A percentile compares a stretch with the other conserved stretches of the same genome.
These are phyloP conservation scores for Phytophthora citrophthora DNA, from an alignment of 352 stramenopile species.

Conservation along the genomic window DNA sequence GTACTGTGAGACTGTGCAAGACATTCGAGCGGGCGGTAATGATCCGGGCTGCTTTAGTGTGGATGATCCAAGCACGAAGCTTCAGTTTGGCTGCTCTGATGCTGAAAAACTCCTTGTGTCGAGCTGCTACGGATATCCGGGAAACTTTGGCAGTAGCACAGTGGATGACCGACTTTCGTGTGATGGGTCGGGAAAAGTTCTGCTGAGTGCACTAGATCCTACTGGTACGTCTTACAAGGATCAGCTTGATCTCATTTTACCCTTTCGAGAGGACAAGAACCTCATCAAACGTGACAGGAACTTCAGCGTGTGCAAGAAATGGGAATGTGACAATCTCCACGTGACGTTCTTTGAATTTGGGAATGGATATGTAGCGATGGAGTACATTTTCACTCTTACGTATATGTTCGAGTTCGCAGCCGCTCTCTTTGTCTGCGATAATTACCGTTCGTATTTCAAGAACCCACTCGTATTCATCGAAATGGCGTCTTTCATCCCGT, in stretches of 20 bases:
- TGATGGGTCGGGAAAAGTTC: slow-evolving; percentile 27
- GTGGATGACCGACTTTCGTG: slow-evolving; percentile 54
- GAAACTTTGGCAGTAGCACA: slow-evolving; percentile 58
- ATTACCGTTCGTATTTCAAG: slow-evolving; percentile 59
- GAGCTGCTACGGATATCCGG: slow-evolving; percentile 59
- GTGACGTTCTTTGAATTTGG: slow-evolving; percentile 78
- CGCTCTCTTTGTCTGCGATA: slow-evolving; percentile 44
- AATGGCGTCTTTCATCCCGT: slow-evolving; percentile 72
- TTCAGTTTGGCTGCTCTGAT: slow-evolving; percentile 60
- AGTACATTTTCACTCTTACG: slow-evolving; percentile 76
- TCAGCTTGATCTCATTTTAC: slow-evolving; percentile 46
- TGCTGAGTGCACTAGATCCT: slow-evolving; percentile 11
- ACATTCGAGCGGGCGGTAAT: slow-evolving; percentile 29
- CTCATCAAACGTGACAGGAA: slow-evolving; percentile 42
- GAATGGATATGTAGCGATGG: slow-evolving; percentile 50
- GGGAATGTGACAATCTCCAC: slow-evolving; percentile 78
- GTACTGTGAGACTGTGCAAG: slow-evolving; percentile 49
- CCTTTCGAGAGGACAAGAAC: slow-evolving; percentile 58
- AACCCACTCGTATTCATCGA: slow-evolving; percentile 75
- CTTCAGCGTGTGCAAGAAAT: slow-evolving; percentile 72
- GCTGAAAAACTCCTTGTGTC: slow-evolving; percentile 42
- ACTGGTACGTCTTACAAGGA: slow-evolving; percentile 22
- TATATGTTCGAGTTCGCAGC: slow-evolving; percentile 65
- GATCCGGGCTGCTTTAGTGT: slow-evolving; percentile 72
- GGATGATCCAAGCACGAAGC: slow-evolving; percentile 34